These are phyloP conservation scores for Claviceps spartinae DNA, from an alignment of 2,329 filamentous ascomycete genomes.

Conservation along the genomic window DNA sequence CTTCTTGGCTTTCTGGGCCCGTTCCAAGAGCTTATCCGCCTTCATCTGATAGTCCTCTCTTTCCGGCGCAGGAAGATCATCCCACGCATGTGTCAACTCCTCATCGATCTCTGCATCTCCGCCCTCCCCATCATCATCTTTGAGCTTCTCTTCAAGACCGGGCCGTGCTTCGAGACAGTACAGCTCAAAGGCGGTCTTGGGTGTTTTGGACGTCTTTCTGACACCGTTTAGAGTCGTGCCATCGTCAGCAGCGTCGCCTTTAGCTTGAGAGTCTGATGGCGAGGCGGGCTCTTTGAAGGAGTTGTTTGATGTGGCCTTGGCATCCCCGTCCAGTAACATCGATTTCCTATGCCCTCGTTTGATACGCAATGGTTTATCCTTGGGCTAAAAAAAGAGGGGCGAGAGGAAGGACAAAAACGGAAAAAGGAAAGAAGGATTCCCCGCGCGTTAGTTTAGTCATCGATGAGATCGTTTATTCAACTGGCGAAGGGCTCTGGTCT, in stretches of 20 bases:
- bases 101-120: constrained; percentile 31
- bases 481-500: too few species aligned
- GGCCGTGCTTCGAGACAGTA: constrained; percentile 39
- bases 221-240: constrained; percentile 25
- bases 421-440: constrained; percentile 6
- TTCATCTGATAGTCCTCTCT: constrained; percentile 35
- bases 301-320: constrained; percentile 24
- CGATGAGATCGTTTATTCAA: too few species aligned
- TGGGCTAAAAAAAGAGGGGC: constrained; percentile 40
- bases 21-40: constrained; percentile 15
- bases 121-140: constrained; percentile 20
- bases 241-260: constrained; percentile 8
- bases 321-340: constrained; percentile 32
- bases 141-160: constrained; percentile 29
- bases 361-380: constrained; percentile 62
- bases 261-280: constrained; percentile 26
- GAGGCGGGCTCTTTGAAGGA: constrained; percentile 32
- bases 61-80: constrained; percentile 34
- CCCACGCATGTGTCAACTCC: constrained; percentile 41
- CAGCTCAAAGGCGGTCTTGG: constrained; percentile 38
- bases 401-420: constrained; percentile 14
- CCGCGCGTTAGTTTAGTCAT: too few species aligned
- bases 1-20: constrained; percentile 15
- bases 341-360: constrained; percentile 59
- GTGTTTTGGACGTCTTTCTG: constrained; percentile 27